A percentile compares a stretch with the other conserved stretches of the same genome.
phyloP scores from a whole-genome alignment of 2,329 filamentous ascomycete species.

The Colletotrichum somersetense region DNA sequence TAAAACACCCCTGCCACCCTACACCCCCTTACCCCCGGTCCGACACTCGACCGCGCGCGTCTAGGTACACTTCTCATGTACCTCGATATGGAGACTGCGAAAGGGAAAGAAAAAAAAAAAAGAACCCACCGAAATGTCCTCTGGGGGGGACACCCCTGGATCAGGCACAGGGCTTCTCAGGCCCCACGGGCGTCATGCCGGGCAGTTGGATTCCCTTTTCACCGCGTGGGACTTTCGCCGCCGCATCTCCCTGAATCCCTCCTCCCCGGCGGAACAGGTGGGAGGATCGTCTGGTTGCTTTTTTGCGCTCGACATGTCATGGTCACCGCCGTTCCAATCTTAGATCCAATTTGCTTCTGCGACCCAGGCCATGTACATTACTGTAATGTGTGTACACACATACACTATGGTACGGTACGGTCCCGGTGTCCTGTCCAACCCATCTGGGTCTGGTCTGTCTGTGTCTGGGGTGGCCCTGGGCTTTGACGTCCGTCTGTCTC shows the following conservation, averaged over 20 bases:
- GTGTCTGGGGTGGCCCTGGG: conserved; percentile 42
- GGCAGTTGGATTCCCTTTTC: conserved; percentile 40
- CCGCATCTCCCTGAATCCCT: conserved; percentile 42
- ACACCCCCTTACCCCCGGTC: neutral
- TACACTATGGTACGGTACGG: conserved; percentile 17
- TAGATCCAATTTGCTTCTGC: conserved; percentile 42
- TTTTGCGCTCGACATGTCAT: conserved; percentile 41
- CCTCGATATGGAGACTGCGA: conserved; percentile 22
- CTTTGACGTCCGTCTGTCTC: conserved; percentile 38
- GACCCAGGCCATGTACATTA: conserved; percentile 28
- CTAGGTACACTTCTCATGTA: conserved; percentile 16
- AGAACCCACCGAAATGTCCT: conserved; percentile 29
- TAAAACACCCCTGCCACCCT: neutral
- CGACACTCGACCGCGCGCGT: conserved; percentile 6
- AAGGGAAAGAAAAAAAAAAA: neutral
- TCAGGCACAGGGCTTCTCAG: conserved; percentile 40
- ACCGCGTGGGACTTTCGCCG: conserved; percentile 41
- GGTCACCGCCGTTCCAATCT: conserved; percentile 45
- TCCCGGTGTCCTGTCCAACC: conserved; percentile 43
- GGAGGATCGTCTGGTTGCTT: conserved; percentile 44
- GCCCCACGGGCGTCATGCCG: conserved; percentile 44
- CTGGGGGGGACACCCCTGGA: conserved; percentile 38
- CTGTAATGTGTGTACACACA: neutral
- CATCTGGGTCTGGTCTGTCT: conserved; percentile 41
- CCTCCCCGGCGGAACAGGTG: conserved; percentile 41